Evolutionary conservation across 202 grass and related monocot genomes (phyloP).

Genomic region (Setaria viridis): DNA sequence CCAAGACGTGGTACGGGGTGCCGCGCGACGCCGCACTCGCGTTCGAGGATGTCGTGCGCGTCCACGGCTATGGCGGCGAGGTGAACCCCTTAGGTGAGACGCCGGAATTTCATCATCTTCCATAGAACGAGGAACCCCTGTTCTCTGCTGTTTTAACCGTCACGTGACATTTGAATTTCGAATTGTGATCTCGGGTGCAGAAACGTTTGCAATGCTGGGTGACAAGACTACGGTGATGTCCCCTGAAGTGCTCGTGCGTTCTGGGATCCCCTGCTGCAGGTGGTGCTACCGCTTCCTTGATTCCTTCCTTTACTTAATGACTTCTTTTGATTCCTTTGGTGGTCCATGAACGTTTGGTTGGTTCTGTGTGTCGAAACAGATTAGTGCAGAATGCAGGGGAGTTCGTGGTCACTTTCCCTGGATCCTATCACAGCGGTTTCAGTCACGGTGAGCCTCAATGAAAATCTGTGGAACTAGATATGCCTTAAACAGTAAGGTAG

Average conservation of each 20-base stretch:
- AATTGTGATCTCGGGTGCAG: slow-evolving; percentile 47
- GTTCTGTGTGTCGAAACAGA: slow-evolving; percentile 57
- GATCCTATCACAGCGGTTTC: slow-evolving; percentile 90
- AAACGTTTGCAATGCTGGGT: slow-evolving; percentile 79
- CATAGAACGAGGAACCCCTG: too few species aligned
- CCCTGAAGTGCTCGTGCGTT: slow-evolving; percentile 77
- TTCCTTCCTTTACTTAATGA: background rate
- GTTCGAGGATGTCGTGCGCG: slow-evolving; percentile 85
- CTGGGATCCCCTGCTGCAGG: slow-evolving; percentile 95
- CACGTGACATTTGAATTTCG: background rate
- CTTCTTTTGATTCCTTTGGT: slow-evolving; percentile 18
- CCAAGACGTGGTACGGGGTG: slow-evolving; percentile 92
- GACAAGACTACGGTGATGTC: slow-evolving; percentile 94
- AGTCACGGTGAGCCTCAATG: slow-evolving; percentile 69
- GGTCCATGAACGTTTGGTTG: slow-evolving; percentile 31
- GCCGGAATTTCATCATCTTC: background rate
- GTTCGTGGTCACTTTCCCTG: slow-evolving; percentile 96
- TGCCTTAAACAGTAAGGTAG: slow-evolving; percentile 10
- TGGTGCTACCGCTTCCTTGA: slow-evolving; percentile 17
- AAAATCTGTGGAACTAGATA: slow-evolving; percentile 18
- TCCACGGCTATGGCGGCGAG: slow-evolving; percentile 78
- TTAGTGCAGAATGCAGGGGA: slow-evolving; percentile 98
- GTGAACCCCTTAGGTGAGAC: slow-evolving; percentile 78
- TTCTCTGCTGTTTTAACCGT: background rate
- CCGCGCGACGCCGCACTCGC: slow-evolving; percentile 81